Evolutionary conservation across 306 rosid genomes (phyloP).

Genomic region (Purshia tridentata): DNA sequence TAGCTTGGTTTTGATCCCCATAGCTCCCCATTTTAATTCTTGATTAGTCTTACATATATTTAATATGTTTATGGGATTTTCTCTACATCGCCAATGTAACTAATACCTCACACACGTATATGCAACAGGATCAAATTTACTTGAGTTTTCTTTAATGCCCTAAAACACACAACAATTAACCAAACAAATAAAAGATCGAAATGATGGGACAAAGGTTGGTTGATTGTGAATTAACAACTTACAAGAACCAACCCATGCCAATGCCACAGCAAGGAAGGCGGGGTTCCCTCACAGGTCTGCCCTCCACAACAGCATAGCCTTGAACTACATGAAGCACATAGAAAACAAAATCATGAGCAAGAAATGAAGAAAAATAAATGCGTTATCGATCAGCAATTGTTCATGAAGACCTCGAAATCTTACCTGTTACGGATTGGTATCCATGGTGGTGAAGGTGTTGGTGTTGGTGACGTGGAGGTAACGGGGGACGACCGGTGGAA

Average conservation of each 20-base stretch:
- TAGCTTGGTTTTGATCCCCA: neutral
- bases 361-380: neutral
- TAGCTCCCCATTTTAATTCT: neutral
- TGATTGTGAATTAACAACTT: slow-evolving; percentile 32
- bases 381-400: neutral
- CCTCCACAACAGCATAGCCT: slow-evolving; percentile 68
- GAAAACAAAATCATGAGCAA: neutral
- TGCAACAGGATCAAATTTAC: neutral
- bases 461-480: slow-evolving; percentile 34
- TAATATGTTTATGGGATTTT: neutral
- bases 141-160: neutral
- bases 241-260: slow-evolving; percentile 82
- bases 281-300: slow-evolving; percentile 47
- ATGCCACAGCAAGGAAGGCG: slow-evolving; percentile 78
- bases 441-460: slow-evolving; percentile 27
- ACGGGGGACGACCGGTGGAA: slow-evolving; percentile 23
- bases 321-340: neutral
- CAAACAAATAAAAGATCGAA: neutral
- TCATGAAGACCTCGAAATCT: no score
- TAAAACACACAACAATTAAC: neutral
- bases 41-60: neutral
- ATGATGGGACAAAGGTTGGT: neutral
- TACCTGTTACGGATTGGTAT: slow-evolving; percentile 54
- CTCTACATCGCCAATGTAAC: neutral
- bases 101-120: neutral